Percentiles rank a stretch among this genome's conserved stretches.
phyloP scores from a whole-genome alignment of 2,329 filamentous ascomycete species.

The Ophiostoma australiae region DNA sequence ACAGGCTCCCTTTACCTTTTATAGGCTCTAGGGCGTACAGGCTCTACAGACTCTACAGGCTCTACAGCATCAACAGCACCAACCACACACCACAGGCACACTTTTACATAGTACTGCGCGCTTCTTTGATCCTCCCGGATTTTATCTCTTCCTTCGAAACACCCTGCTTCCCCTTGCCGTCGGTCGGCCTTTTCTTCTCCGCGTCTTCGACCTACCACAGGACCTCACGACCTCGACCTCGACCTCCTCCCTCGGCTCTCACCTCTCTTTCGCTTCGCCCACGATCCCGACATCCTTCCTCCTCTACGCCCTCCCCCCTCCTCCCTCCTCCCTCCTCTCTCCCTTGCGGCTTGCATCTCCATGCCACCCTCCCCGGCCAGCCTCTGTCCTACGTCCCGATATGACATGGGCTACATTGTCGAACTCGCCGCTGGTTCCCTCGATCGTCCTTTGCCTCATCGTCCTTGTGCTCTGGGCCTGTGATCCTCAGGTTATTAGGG shows the following conservation, averaged over 20 bases:
- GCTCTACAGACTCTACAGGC: conserved; percentile 1
- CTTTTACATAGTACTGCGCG: neutral
- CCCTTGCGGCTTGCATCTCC: conserved; percentile 18
- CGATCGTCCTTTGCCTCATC: conserved; percentile 42
- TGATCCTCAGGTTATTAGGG: conserved; percentile 41
- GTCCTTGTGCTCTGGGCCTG: conserved; percentile 43
- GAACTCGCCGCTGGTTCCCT: conserved; percentile 40
- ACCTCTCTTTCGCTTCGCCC: conserved; percentile 6
- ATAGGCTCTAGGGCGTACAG: neutral
- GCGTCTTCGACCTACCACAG: conserved; percentile 8
- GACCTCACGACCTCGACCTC: neutral
- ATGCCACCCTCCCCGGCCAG: conserved; percentile 20
- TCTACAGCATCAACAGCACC: neutral
- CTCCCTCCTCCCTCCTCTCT: neutral
- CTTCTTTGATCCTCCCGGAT: conserved; percentile 1
- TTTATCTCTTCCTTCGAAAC: conserved; percentile 18
- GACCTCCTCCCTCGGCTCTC: neutral
- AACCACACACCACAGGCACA: neutral
- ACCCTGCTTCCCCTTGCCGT: conserved; percentile 3
- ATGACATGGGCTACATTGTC: conserved; percentile 50
- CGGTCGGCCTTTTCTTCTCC: conserved; percentile 12
- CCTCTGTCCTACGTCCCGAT: conserved; percentile 34
- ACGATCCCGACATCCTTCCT: neutral
- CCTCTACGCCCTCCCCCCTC: neutral
- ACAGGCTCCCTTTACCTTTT: neutral